Conservation (phyloP, 2,329 filamentous ascomycete species). For the Talaromyces albobiverticillius region DNA sequence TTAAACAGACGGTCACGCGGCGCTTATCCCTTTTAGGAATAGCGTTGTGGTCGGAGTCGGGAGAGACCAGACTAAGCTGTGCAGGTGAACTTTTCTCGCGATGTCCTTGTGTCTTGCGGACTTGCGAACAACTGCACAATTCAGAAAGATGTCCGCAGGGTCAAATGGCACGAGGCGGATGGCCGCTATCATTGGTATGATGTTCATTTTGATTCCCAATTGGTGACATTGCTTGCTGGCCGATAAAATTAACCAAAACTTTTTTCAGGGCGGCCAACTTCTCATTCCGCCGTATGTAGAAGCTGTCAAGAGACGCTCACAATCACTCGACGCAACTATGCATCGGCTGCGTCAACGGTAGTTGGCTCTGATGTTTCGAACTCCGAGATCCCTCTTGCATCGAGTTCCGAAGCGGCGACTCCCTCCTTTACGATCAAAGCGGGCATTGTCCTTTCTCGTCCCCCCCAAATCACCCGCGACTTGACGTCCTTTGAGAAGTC, state of each 20-base stretch:
- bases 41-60: conserved; percentile 20
- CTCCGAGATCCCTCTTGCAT: conserved; percentile 32
- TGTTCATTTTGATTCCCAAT: background rate
- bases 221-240: background rate
- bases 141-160: conserved; percentile 36
- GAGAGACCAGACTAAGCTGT: conserved; percentile 3
- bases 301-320: conserved; percentile 43
- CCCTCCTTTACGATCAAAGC: conserved; percentile 50
- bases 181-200: conserved; percentile 38
- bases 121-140: conserved; percentile 16
- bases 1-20: conserved; percentile 21
- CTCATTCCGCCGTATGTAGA: conserved; percentile 41
- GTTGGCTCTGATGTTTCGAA: conserved; percentile 28
- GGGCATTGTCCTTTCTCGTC: conserved; percentile 80
- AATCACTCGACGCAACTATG: conserved; percentile 37
- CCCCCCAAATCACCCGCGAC: conserved; percentile 79
- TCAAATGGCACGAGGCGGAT: conserved; percentile 41
- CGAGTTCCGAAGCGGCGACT: conserved; percentile 40
- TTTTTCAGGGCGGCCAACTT: conserved; percentile 26
- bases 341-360: conserved; percentile 34
- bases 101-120: conserved; percentile 18
- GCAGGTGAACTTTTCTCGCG: conserved; percentile 37
- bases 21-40: conserved; percentile 25
- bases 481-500: conserved; percentile 86
- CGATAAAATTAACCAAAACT: conserved; percentile 16